Evolutionary conservation across 768 basidiomycete species (phyloP), one percentile per base, ranked within the genome.

Genomic region (Tubosaeta sp.): DNA sequence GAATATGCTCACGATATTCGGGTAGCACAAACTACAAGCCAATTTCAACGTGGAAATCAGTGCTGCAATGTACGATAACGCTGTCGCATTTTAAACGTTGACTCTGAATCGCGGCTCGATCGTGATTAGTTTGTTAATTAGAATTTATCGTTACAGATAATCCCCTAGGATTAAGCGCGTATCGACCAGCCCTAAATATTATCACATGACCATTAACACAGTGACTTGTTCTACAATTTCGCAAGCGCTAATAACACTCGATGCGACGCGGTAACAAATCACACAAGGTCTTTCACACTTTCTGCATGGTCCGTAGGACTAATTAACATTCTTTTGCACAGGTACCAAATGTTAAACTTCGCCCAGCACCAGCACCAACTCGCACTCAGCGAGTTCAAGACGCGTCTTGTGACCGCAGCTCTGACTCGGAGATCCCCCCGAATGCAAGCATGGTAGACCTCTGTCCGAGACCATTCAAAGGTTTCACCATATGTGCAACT

Each of bases 271-370:
- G 71, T 13, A 87, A 87, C 69, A 85, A 84, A 63, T 86, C 84
- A 6, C 75, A 74, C 69, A 87, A 85, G 72, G 85, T 79, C 52
- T 3, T 56, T 52, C 35, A 2, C 27, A 3, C 45, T 21, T 25
- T 18, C 16, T 12, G 8, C 34, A 24, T 11, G 0, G 4, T 24
- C 35, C 9, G 16, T 18, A 21, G 6, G 22, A 6, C 21, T n/a
- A 13, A 19, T 10, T 39, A 16, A 52, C 36, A 11, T 35, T 7
- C 10, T 16, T n/a, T 41, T 47, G 5, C 21, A 24, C 52, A 90
- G 88, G 87, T 91, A 14, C 88, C 89, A 3, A 86, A 86, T 72
- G 89, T 90, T 55, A 89, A 85, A 56, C 78, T 91, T 53, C 82
- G 89, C 18, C 88, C 88, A 3, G 81, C 80, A 12, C 75, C 74